These are phyloP conservation scores for Termitomyces sp. DNA, from an alignment of 768 basidiomycete genomes.

Conservation along the genomic window DNA sequence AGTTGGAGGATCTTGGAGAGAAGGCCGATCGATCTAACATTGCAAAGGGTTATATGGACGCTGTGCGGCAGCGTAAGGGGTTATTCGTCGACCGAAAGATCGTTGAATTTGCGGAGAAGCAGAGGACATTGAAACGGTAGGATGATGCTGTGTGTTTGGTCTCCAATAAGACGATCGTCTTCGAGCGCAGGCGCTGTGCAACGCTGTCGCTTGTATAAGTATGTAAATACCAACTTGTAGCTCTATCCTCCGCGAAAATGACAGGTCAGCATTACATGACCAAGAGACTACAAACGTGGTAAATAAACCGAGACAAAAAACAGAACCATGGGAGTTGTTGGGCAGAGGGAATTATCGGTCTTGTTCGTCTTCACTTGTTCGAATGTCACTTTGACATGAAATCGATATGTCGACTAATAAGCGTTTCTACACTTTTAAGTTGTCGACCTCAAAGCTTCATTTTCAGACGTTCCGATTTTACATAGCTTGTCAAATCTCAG, in stretches of 20 bases:
- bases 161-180: background rate
- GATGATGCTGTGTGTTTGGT: background rate
- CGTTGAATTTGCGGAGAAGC: slow-evolving; percentile 95
- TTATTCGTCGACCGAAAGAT: slow-evolving; percentile 95
- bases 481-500: too few relatives aligned
- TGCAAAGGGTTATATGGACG: slow-evolving; percentile 92
- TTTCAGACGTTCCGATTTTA: background rate
- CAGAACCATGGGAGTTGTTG: too few relatives aligned
- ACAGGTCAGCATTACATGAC: too few relatives aligned
- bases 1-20: slow-evolving; percentile 93
- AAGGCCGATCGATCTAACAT: slow-evolving; percentile 91
- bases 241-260: too few relatives aligned
- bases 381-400: background rate
- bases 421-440: background rate
- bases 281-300: too few relatives aligned
- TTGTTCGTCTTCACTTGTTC: background rate
- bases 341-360: background rate
- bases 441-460: background rate
- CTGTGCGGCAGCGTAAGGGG: slow-evolving; percentile 87
- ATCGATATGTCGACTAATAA: background rate
- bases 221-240: too few relatives aligned
- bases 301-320: too few relatives aligned
- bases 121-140: slow-evolving; percentile 76
- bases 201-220: too few relatives aligned
- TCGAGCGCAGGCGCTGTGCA: too few relatives aligned